Evolutionary conservation across 371 early-diverging fungal genomes (phyloP).

Genomic region (Thermomucor indicae-seudaticae): DNA sequence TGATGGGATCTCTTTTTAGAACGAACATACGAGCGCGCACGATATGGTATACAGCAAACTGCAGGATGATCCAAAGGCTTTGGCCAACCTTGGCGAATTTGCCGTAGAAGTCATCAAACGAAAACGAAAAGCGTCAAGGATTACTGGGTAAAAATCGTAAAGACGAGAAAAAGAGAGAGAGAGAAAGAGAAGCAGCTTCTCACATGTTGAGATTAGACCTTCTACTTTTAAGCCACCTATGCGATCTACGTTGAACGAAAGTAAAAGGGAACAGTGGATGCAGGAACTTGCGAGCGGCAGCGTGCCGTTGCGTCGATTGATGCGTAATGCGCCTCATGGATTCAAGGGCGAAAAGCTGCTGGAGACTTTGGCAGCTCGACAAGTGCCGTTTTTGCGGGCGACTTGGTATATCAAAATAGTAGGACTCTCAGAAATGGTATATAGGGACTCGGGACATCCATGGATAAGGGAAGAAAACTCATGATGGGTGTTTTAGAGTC

Average conservation of each 20-base stretch:
- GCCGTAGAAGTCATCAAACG: constrained; percentile 58
- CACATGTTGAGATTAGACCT: constrained; percentile 22
- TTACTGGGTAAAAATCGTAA: constrained; percentile 57
- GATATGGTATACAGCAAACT: constrained; percentile 48
- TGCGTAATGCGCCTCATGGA: constrained; percentile 59
- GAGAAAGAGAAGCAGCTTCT: background rate
- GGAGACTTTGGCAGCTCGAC: constrained; percentile 53
- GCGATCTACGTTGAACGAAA: constrained; percentile 50
- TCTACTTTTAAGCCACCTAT: constrained; percentile 56
- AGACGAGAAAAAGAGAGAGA: too few relatives aligned
- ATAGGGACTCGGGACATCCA: background rate
- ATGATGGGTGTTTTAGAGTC: too few relatives aligned
- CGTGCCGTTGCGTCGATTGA: constrained; percentile 53
- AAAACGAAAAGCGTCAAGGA: constrained; percentile 43
- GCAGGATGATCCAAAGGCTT: constrained; percentile 46
- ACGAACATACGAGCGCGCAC: constrained; percentile 48
- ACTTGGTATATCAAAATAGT: constrained; percentile 75
- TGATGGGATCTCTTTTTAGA: constrained; percentile 13
- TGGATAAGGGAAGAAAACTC: too few relatives aligned
- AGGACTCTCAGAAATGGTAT: constrained; percentile 59
- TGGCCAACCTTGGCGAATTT: constrained; percentile 51
- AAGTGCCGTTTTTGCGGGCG: constrained; percentile 68
- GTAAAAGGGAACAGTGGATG: constrained; percentile 60
- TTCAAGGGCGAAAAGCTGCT: constrained; percentile 65
- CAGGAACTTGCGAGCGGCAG: constrained; percentile 51